Percentiles rank a stretch among this genome's conserved stretches.
Evolutionary conservation across 1,284 basidiomycete genomes (phyloP).

Genomic region (Grifola frondosa): DNA sequence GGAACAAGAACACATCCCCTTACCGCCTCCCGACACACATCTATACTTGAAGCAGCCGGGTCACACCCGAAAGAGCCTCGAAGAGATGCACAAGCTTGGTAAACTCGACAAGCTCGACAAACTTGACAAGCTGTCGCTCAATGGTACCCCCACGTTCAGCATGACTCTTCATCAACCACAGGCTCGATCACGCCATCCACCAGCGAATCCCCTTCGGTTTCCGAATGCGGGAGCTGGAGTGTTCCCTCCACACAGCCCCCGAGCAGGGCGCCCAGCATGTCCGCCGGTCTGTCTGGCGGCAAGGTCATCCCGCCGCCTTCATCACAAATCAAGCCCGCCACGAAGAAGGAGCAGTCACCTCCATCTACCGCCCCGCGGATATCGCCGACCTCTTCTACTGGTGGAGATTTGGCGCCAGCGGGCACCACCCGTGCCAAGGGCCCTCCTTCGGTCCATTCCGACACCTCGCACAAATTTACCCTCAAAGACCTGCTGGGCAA

Average conservation of each 20-base stretch:
- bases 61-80: constrained; percentile 48
- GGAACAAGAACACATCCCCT: constrained; percentile 37
- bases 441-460: constrained; percentile 50
- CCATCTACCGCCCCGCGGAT: constrained; percentile 27
- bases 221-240: constrained; percentile 62
- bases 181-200: constrained; percentile 39
- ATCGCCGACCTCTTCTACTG: constrained; percentile 28
- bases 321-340: constrained; percentile 21
- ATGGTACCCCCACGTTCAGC: constrained; percentile 26
- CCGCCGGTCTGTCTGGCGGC: constrained; percentile 52
- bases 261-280: constrained; percentile 45
- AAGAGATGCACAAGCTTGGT: constrained; percentile 23
- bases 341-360: constrained; percentile 24
- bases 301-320: constrained; percentile 34
- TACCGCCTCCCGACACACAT: constrained; percentile 55
- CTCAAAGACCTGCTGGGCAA: constrained; percentile 75
- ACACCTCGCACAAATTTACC: constrained; percentile 72
- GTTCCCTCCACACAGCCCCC: constrained; percentile 61
- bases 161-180: constrained; percentile 33
- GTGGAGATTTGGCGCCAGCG: constrained; percentile 25
- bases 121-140: constrained; percentile 17
- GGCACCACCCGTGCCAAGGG: constrained; percentile 28
- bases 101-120: constrained; percentile 12
- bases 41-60: constrained; percentile 56
- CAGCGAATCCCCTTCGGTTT: constrained; percentile 47